Evolutionary conservation across 2,329 filamentous ascomycete species (phyloP).

Genomic region (Blastomyces silverae): DNA sequence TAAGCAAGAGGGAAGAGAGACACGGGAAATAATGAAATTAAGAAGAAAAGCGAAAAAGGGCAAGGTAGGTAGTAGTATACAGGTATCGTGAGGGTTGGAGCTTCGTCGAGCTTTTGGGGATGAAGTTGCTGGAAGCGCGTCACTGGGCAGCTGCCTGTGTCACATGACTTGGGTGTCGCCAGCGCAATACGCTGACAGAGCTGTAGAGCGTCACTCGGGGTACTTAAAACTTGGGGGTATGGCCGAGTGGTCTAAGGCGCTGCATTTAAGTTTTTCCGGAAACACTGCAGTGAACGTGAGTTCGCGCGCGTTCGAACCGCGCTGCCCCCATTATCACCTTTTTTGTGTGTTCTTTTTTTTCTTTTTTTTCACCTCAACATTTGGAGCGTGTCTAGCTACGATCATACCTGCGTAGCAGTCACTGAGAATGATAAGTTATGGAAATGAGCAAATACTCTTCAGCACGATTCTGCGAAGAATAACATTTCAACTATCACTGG

Average conservation of each 20-base stretch:
- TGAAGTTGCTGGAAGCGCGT: conserved; percentile 7
- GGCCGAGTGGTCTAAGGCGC: conserved; percentile 15
- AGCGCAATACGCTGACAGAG: background rate
- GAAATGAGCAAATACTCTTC: background rate
- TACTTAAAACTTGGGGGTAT: conserved; percentile 8
- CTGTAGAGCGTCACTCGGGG: no score
- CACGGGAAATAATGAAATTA: conserved; percentile 5
- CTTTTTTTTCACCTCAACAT: background rate
- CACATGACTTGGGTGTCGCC: conserved; percentile 23
- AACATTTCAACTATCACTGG: background rate
- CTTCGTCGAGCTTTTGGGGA: conserved; percentile 1
- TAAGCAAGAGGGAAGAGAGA: conserved; percentile 3
- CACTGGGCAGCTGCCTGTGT: conserved; percentile 26
- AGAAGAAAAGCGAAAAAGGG: conserved; percentile 5
- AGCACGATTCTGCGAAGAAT: background rate
- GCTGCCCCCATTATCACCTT: conserved; percentile 7
- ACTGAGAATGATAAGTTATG: background rate
- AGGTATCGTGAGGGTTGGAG: background rate
- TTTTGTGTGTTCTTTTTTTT: background rate
- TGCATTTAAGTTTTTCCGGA: conserved; percentile 13
- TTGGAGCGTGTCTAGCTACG: no score
- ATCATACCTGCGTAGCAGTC: background rate
- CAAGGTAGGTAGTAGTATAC: conserved; percentile 12
- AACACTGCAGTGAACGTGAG: conserved; percentile 13
- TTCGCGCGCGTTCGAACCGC: conserved; percentile 14